Evolutionary conservation across 1,139 yeast species (phyloP).

Genomic region (Yamadazyma diospyri): DNA sequence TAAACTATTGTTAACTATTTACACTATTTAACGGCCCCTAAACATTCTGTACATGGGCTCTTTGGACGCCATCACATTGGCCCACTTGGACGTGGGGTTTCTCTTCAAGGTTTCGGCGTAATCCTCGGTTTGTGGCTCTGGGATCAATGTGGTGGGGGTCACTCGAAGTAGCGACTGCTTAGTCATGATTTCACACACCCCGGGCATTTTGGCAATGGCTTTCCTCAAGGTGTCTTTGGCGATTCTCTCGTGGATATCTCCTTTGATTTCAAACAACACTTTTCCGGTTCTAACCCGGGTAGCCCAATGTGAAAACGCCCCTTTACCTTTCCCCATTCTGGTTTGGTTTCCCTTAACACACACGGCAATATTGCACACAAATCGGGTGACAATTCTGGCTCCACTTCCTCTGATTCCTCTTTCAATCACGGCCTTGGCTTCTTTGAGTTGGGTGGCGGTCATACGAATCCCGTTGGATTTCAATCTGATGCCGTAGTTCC

Average conservation of each 20-base stretch:
- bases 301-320: slow-evolving; percentile 97
- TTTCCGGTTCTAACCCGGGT: slow-evolving; percentile 95
- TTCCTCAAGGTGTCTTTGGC: slow-evolving; percentile 91
- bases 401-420: slow-evolving; percentile 75
- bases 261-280: slow-evolving; percentile 78
- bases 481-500: slow-evolving; percentile 82
- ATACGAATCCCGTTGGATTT: slow-evolving; percentile 83
- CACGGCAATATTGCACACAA: slow-evolving; percentile 83
- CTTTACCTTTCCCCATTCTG: slow-evolving; percentile 99
- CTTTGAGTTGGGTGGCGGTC: slow-evolving; percentile 86
- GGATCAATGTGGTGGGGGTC: slow-evolving; percentile 52
- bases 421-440: slow-evolving; percentile 84
- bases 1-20: slow-evolving; percentile 4
- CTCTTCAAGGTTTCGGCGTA: slow-evolving; percentile 51
- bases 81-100: slow-evolving; percentile 65
- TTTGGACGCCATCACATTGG: slow-evolving; percentile 46
- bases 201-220: slow-evolving; percentile 91
- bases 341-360: slow-evolving; percentile 97
- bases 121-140: slow-evolving; percentile 48
- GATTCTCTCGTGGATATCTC: slow-evolving; percentile 80
- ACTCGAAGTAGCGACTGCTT: slow-evolving; percentile 66
- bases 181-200: slow-evolving; percentile 81
- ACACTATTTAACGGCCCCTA: slow-evolving; percentile 53
- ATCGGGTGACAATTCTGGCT: slow-evolving; percentile 71
- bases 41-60: slow-evolving; percentile 49